Percentiles rank a stretch among this genome's conserved stretches.
These are phyloP conservation scores for Leishmania major DNA, from an alignment of 208 protist species.

Conservation along the genomic window DNA sequence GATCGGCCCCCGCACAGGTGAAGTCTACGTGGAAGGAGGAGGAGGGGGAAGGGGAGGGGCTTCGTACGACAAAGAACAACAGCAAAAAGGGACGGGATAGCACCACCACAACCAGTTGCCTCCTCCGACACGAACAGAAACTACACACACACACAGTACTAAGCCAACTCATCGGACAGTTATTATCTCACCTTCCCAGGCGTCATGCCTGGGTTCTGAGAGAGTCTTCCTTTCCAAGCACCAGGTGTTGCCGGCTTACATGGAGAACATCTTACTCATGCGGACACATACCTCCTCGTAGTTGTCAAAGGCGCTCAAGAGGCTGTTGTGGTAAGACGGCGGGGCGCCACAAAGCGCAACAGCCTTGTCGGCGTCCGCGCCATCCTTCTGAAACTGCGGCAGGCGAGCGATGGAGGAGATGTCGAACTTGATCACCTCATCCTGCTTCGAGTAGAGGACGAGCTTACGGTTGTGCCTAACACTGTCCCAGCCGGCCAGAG, in stretches of 20 bases:
- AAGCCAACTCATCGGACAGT: not conserved
- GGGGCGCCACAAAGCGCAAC: slow-evolving; percentile 46
- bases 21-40: not conserved
- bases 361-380: slow-evolving; percentile 20
- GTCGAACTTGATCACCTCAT: slow-evolving; percentile 72
- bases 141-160: not conserved
- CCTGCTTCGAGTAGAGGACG: slow-evolving; percentile 59
- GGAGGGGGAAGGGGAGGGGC: too few relatives aligned
- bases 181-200: not conserved
- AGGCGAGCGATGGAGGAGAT: slow-evolving; percentile 52
- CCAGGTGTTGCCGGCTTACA: not conserved
- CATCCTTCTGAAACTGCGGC: slow-evolving; percentile 35
- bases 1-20: too few relatives aligned
- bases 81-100: not conserved
- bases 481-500: slow-evolving; percentile 35
- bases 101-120: not conserved
- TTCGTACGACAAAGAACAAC: not conserved
- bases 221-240: not conserved
- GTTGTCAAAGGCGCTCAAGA: slow-evolving; percentile 28
- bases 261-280: slow-evolving; percentile 20
- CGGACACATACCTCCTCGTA: slow-evolving; percentile 20
- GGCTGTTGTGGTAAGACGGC: slow-evolving; percentile 28
- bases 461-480: slow-evolving; percentile 59
- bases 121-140: not conserved
- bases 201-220: not conserved